Conservation (phyloP, 768 basidiomycete species). For the Termitomyces titanicus region DNA sequence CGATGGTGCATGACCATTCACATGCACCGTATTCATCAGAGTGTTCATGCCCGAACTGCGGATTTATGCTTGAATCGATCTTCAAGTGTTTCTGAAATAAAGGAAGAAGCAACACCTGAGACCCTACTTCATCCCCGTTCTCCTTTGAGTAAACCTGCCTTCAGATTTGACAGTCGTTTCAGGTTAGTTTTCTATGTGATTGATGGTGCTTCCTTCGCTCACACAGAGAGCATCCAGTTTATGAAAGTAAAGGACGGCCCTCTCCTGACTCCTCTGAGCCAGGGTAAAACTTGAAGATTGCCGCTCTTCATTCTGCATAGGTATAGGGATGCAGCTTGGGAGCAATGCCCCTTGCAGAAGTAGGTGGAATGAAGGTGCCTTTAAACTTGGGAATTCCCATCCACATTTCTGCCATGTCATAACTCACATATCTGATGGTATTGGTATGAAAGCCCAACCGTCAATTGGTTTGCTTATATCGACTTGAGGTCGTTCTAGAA, state of each 20-base stretch:
- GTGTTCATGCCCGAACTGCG: background rate
- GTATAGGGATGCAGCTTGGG: no score
- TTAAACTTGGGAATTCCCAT: no score
- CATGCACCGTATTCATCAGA: background rate
- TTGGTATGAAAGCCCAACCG: background rate
- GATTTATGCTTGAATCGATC: background rate
- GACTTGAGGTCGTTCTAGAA: background rate
- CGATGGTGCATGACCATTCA: slow-evolving; percentile 10
- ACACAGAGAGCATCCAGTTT: background rate
- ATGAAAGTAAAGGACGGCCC: background rate
- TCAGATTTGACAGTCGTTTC: background rate
- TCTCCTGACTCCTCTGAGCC: no score
- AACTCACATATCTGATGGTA: no score
- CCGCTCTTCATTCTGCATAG: no score
- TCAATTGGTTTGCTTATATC: background rate
- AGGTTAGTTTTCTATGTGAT: background rate
- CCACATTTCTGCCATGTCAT: no score
- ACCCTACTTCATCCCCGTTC: slow-evolving; percentile 10
- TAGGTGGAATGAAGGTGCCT: no score
- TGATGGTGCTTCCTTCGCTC: background rate
- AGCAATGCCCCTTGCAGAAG: no score
- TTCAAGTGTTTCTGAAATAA: background rate
- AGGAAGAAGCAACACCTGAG: background rate
- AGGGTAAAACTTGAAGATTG: no score
- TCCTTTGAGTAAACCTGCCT: background rate